Evolutionary conservation across 352 stramenopile genomes (phyloP).

Genomic region (Pythium rhizo-oryzae): DNA sequence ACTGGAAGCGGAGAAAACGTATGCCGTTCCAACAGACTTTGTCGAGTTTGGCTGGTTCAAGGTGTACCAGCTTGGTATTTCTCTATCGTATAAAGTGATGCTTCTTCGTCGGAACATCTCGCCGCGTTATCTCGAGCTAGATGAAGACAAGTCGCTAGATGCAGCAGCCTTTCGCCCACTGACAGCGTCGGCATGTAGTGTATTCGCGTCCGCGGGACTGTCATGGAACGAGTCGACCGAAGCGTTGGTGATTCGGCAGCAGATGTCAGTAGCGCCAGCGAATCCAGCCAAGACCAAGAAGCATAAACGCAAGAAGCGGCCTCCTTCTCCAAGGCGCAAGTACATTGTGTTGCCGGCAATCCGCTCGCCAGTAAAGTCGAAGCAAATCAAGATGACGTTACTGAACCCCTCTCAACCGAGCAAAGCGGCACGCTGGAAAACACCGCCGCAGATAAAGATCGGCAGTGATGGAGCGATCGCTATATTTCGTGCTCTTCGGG

Average conservation of each 20-base stretch:
- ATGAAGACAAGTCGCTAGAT: slow-evolving; percentile 27
- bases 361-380: slow-evolving; percentile 6
- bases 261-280: neutral
- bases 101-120: slow-evolving; percentile 60
- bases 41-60: slow-evolving; percentile 51
- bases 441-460: slow-evolving; percentile 16
- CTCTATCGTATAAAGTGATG: slow-evolving; percentile 51
- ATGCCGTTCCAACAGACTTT: slow-evolving; percentile 42
- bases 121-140: slow-evolving; percentile 34
- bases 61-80: slow-evolving; percentile 49
- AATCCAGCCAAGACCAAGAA: slow-evolving; percentile 20
- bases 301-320: slow-evolving; percentile 2
- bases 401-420: neutral
- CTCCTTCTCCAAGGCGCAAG: slow-evolving; percentile 11
- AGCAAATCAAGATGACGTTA: neutral
- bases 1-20: slow-evolving; percentile 52
- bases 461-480: slow-evolving; percentile 38
- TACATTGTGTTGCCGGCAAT: slow-evolving; percentile 17
- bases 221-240: slow-evolving; percentile 33
- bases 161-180: slow-evolving; percentile 25
- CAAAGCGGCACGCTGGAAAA: neutral
- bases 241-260: slow-evolving; percentile 31
- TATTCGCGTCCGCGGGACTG: slow-evolving; percentile 33
- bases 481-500: slow-evolving; percentile 55
- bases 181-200: slow-evolving; percentile 28